Conservation (phyloP, 768 basidiomycete genomes). For the Serendipita indica region DNA sequence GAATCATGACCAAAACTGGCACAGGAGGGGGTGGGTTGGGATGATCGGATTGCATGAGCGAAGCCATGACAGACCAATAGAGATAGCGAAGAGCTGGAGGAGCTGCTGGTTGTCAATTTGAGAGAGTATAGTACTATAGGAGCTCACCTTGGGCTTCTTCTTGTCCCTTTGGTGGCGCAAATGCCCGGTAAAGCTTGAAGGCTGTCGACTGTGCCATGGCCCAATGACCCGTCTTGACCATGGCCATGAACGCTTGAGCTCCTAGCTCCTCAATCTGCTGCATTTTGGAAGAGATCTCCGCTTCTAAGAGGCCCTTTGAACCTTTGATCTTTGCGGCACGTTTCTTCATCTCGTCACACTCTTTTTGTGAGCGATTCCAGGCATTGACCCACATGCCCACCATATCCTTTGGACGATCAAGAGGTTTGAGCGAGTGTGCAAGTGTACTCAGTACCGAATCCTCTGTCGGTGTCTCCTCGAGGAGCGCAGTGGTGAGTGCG, state of each 20-base stretch:
- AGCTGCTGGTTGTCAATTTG: slow-evolving; percentile 19
- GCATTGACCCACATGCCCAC: slow-evolving; percentile 19
- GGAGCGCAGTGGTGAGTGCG: slow-evolving; percentile 62
- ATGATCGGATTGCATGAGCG: slow-evolving; percentile 41
- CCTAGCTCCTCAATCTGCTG: slow-evolving; percentile 81
- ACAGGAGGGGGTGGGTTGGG: not conserved
- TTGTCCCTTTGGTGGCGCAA: slow-evolving; percentile 4
- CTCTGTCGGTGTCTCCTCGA: slow-evolving; percentile 54
- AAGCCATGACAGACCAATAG: slow-evolving; percentile 71
- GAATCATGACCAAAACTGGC: slow-evolving; percentile 4
- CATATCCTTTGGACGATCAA: slow-evolving; percentile 44
- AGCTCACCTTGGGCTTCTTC: slow-evolving; percentile 32
- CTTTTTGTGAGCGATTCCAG: not conserved
- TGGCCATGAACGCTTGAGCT: slow-evolving; percentile 72
- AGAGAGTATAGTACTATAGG: slow-evolving; percentile 5
- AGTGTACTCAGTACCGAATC: slow-evolving; percentile 63
- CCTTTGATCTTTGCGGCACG: slow-evolving; percentile 5
- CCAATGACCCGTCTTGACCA: slow-evolving; percentile 67
- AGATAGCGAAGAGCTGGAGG: slow-evolving; percentile 72
- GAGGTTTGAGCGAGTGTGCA: slow-evolving; percentile 67
- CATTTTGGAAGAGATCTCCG: slow-evolving; percentile 71
- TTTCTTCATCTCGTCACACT: not conserved
- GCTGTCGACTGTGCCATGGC: slow-evolving; percentile 48
- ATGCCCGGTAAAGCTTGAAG: slow-evolving; percentile 2
- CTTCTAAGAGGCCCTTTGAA: slow-evolving; percentile 27